Conservation (phyloP, 257 asterid genomes). For the Fraxinus cuspidata region DNA sequence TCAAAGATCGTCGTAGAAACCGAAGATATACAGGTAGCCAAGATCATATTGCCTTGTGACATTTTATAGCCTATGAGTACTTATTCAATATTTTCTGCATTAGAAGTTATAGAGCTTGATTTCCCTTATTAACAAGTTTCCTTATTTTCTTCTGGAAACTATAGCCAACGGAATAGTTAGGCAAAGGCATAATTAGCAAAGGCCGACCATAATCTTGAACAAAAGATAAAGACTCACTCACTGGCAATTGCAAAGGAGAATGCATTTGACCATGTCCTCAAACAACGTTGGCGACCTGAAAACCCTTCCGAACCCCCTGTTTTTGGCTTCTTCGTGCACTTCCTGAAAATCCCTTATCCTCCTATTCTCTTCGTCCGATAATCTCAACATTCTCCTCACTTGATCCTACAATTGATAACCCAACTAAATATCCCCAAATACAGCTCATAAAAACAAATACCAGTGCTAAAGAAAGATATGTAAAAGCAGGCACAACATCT, state of each 20-base stretch:
- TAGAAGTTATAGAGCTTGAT: background rate
- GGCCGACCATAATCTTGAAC: background rate
- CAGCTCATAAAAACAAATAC: background rate
- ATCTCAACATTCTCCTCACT: constrained; percentile 78
- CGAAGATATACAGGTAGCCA: background rate
- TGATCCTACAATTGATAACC: constrained; percentile 45
- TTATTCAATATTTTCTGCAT: background rate
- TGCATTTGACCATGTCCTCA: constrained; percentile 88
- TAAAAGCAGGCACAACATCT: background rate
- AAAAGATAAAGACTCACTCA: constrained; percentile 39
- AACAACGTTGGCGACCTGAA: constrained; percentile 88
- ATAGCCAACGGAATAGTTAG: background rate
- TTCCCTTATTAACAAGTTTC: background rate
- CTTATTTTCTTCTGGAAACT: background rate
- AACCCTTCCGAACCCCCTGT: constrained; percentile 68
- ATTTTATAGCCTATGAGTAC: background rate
- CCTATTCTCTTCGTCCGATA: constrained; percentile 61
- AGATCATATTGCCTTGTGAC: background rate
- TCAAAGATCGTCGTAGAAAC: background rate
- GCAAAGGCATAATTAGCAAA: background rate
- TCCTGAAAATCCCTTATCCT: constrained; percentile 61
- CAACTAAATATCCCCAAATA: constrained; percentile 2
- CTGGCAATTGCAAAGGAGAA: constrained; percentile 97
- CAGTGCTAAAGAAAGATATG: background rate
- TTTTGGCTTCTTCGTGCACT: constrained; percentile 54